Evolutionary conservation across 768 basidiomycete genomes (phyloP), one percentile per base, ranked within the genome.

Genomic region (Mycena maculata): DNA sequence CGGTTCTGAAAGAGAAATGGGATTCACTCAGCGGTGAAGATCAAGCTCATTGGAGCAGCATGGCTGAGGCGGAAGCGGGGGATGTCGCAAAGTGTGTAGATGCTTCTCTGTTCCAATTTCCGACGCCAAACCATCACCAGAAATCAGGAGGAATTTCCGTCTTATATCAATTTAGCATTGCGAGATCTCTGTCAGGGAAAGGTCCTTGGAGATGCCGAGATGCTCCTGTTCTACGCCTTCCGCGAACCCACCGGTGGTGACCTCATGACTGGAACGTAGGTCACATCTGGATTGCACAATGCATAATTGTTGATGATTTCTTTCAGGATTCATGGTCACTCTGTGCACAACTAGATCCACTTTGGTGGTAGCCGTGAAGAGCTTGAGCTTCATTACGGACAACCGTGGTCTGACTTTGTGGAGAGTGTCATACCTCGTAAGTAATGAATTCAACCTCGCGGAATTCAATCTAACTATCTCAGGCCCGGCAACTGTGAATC

Each of bases 171-270:
- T 2, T 20, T 48, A 6, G 58, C 58, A 20, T 22, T 59, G 4
- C 58, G 48, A 23, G 48, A 53, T 22, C 45, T 64, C 4, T 64
- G 63, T 38, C 44, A 50, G 13, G 63, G 63, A 2, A 33, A 18
- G 3, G 9, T 64, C 23, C 12, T 64, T 8, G 63, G 63, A 5
- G 48, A 50, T 15, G 63, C 63, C 9, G 63, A 64, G 30, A 64
- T 64, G 63, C 11, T 58, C 22, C 30, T 64, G 11, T 64, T 64
- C 38, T 64, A 64, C 18, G 63, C 27, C 3, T 64, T 64, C 52
- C 63, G 63, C 3, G 63, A 58, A 4, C 36, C 63, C 20, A 18
- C 25, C 7, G 30, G 7, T 12, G 63, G 63, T 16, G 63, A 64
- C 15, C 63, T 64, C 16, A 9, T 31, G 10, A 38, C 55, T 49